A percentile compares a stretch with the other conserved stretches of the same genome.
These are phyloP conservation scores for Myxozyma geophila DNA, from an alignment of 805 yeast species.

Conservation along the genomic window DNA sequence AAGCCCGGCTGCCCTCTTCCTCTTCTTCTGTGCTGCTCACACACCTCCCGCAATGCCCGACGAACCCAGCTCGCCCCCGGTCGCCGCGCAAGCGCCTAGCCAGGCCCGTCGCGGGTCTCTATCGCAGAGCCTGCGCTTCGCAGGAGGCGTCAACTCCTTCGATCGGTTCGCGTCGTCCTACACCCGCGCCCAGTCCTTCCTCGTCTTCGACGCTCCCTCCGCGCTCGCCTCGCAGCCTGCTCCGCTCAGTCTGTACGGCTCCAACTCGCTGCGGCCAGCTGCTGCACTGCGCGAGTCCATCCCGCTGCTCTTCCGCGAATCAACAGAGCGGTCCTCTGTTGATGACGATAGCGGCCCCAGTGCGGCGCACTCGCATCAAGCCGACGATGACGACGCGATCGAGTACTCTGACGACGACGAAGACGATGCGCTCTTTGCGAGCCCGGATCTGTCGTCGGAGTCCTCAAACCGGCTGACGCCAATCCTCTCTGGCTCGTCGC, in stretches of 20 bases:
- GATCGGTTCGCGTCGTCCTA: slow-evolving; percentile 80
- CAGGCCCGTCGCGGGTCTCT: slow-evolving; percentile 25
- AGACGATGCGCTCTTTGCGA: slow-evolving; percentile 1
- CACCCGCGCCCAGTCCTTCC: slow-evolving; percentile 77
- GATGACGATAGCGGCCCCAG: neutral
- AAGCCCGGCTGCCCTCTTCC: neutral
- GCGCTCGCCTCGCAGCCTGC: slow-evolving; percentile 64
- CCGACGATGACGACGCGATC: slow-evolving; percentile 9
- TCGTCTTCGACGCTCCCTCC: slow-evolving; percentile 55
- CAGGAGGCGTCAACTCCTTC: slow-evolving; percentile 64
- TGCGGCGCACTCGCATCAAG: neutral
- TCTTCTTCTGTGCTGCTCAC: neutral
- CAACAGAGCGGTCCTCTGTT: neutral
- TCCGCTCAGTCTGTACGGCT: slow-evolving; percentile 1
- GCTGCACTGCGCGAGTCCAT: slow-evolving; percentile 49
- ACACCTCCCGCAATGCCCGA: neutral
- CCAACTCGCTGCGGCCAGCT: slow-evolving; percentile 6
- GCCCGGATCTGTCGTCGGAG: neutral
- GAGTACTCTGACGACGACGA: slow-evolving; percentile 14
- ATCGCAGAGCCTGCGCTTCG: slow-evolving; percentile 20
- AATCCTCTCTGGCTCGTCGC: slow-evolving; percentile 1
- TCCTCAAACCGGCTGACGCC: neutral
- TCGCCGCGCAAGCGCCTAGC: neutral
- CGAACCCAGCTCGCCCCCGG: neutral
- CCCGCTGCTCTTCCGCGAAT: slow-evolving; percentile 59